A percentile compares a stretch with the other conserved stretches of the same genome.
These are phyloP conservation scores for Trypanosoma lewisi DNA, from an alignment of 208 protist species.

Conservation along the genomic window DNA sequence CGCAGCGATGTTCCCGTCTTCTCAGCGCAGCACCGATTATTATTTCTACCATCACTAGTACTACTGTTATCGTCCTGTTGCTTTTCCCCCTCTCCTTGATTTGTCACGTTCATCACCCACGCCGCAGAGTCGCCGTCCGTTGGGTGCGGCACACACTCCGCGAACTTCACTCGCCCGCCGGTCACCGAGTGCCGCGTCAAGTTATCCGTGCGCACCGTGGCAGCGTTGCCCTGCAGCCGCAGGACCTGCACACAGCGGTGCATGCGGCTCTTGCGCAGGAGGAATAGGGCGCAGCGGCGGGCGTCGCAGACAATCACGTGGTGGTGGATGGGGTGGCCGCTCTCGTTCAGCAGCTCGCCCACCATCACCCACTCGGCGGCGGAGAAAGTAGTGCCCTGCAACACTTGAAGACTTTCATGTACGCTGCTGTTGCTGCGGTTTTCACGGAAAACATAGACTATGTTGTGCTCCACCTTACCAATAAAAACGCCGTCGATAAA, in stretches of 20 bases:
- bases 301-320: conserved; percentile 59
- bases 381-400: too few species aligned
- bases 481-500: conserved; percentile 5
- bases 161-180: conserved; percentile 40
- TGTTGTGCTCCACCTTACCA: conserved; percentile 11
- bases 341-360: conserved; percentile 58
- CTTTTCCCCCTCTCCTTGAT: not conserved
- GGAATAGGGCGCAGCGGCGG: conserved; percentile 43
- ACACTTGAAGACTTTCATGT: too few species aligned
- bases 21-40: conserved; percentile 40
- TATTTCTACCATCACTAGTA: too few species aligned
- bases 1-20: conserved; percentile 41
- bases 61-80: too few species aligned
- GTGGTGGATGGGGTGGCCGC: conserved; percentile 54
- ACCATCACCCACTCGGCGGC: not conserved
- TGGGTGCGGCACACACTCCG: conserved; percentile 32
- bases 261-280: conserved; percentile 51
- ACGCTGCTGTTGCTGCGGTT: too few species aligned
- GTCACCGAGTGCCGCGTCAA: conserved; percentile 36
- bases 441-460: conserved; percentile 8
- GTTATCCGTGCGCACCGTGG: conserved; percentile 41
- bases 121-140: conserved; percentile 16
- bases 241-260: conserved; percentile 48
- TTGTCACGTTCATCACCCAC: conserved; percentile 44
- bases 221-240: conserved; percentile 37